phyloP scores from a whole-genome alignment of 495 filamentous ascomycete species.

The Neurospora terricola region DNA sequence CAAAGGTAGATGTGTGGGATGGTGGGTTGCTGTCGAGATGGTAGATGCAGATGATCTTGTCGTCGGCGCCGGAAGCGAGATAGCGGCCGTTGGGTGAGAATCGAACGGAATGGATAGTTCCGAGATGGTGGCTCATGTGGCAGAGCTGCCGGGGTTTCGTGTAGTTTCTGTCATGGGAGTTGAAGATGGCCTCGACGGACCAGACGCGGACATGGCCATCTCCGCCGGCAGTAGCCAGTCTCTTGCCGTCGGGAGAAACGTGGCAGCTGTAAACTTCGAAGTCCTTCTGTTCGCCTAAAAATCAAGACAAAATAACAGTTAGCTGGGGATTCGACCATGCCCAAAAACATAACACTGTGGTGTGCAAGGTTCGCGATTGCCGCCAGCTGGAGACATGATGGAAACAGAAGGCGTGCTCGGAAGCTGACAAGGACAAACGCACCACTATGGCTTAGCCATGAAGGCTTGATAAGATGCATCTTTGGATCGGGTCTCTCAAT shows the following conservation, averaged over 20 bases:
- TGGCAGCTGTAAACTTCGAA: constrained; percentile 97
- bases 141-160: constrained; percentile 85
- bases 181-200: constrained; percentile 89
- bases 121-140: constrained; percentile 95
- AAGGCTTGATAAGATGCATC: constrained; percentile 87
- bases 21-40: constrained; percentile 74
- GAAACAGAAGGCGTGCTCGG: neutral
- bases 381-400: neutral
- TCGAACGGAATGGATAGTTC: constrained; percentile 91
- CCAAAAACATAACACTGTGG: neutral
- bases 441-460: constrained; percentile 90
- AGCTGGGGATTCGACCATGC: neutral
- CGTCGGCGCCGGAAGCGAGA: constrained; percentile 91
- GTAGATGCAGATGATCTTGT: constrained; percentile 97
- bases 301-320: constrained; percentile 10
- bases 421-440: constrained; percentile 14
- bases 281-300: constrained; percentile 81
- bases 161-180: constrained; percentile 57
- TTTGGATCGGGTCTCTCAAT: constrained; percentile 9
- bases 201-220: constrained; percentile 96
- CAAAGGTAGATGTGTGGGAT: constrained; percentile 61
- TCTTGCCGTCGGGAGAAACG: constrained; percentile 84
- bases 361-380: neutral
- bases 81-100: constrained; percentile 92
- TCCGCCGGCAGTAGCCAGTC: constrained; percentile 88